Conservation (phyloP, 2,329 filamentous ascomycete genomes). For the Calycina marina region DNA sequence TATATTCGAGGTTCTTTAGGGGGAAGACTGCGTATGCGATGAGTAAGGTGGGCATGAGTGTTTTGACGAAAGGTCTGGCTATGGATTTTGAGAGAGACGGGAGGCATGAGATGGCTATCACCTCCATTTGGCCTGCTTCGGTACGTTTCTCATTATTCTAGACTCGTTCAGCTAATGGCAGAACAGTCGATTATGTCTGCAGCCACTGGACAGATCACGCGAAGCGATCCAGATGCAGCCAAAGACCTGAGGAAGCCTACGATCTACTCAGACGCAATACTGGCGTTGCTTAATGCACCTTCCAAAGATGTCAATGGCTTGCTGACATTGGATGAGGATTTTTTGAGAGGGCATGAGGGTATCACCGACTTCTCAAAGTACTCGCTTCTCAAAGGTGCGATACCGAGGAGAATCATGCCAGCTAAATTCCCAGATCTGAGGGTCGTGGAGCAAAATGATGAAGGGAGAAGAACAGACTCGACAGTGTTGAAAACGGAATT, state of each 20-base stretch:
- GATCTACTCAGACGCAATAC: slow-evolving; percentile 68
- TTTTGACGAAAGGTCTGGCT: slow-evolving; percentile 65
- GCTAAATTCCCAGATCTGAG: slow-evolving; percentile 46
- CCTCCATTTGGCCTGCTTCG: slow-evolving; percentile 68
- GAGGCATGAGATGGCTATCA: slow-evolving; percentile 55
- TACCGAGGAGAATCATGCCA: slow-evolving; percentile 68
- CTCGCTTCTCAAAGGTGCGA: slow-evolving; percentile 45
- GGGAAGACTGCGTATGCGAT: slow-evolving; percentile 77
- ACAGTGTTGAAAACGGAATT: slow-evolving; percentile 18
- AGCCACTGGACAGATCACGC: slow-evolving; percentile 44
- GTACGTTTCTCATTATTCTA: slow-evolving; percentile 28
- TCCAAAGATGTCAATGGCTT: slow-evolving; percentile 51
- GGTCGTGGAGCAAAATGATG: slow-evolving; percentile 68
- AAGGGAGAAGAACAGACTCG: slow-evolving; percentile 60
- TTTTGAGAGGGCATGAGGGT: slow-evolving; percentile 47
- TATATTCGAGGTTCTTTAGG: slow-evolving; percentile 72
- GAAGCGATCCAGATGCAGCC: slow-evolving; percentile 29
- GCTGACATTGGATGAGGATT: slow-evolving; percentile 68
- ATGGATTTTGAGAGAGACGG: slow-evolving; percentile 60
- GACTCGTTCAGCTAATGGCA: neutral
- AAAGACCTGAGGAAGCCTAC: slow-evolving; percentile 52
- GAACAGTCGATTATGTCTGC: slow-evolving; percentile 54
- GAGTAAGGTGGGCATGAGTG: slow-evolving; percentile 69
- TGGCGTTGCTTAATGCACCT: slow-evolving; percentile 53
- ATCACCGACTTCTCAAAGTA: slow-evolving; percentile 62